A percentile compares a stretch with the other conserved stretches of the same genome.
Conservation (phyloP, 805 yeast genomes). For the Nakazawaea molendinolei region DNA sequence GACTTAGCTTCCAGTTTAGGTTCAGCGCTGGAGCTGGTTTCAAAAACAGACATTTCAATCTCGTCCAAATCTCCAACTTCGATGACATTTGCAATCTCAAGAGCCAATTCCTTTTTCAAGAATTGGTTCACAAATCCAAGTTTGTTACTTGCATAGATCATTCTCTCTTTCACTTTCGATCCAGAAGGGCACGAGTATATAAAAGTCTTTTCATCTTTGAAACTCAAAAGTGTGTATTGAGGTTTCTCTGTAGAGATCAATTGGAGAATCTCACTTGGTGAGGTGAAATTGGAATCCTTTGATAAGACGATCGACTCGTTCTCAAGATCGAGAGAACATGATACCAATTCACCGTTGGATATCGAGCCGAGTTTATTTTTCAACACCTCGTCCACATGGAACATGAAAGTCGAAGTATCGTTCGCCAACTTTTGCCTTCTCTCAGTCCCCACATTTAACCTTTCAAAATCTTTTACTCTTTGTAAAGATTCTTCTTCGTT, state of each 20-base stretch:
- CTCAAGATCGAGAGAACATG: constrained; percentile 42
- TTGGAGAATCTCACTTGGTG: constrained; percentile 24
- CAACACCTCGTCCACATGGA: constrained; percentile 12
- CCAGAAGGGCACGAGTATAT: constrained; percentile 88
- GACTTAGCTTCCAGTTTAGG: constrained; percentile 14
- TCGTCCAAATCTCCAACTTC: constrained; percentile 75
- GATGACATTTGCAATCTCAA: constrained; percentile 38
- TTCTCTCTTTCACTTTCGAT: constrained; percentile 82
- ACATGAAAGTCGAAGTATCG: constrained; percentile 13
- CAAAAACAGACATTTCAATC: constrained; percentile 47
- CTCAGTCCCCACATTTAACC: constrained; percentile 26
- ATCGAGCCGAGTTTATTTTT: constrained; percentile 10
- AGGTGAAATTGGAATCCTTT: constrained; percentile 17
- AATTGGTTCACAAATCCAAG: constrained; percentile 45
- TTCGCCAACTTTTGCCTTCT: constrained; percentile 18
- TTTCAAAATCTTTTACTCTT: constrained; percentile 37
- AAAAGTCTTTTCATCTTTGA: constrained; percentile 41
- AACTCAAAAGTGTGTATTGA: constrained; percentile 52
- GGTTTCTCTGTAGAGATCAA: constrained; percentile 37
- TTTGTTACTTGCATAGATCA: constrained; percentile 85
- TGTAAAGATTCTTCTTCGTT: constrained; percentile 49
- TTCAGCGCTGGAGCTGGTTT: constrained; percentile 16
- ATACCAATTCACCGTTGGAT: constrained; percentile 29
- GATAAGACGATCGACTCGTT: constrained; percentile 42
- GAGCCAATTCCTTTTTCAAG: constrained; percentile 31